Base-by-base conservation (phyloP, 2,329 filamentous ascomycete species). In the Fusarium nygamai region DNA sequence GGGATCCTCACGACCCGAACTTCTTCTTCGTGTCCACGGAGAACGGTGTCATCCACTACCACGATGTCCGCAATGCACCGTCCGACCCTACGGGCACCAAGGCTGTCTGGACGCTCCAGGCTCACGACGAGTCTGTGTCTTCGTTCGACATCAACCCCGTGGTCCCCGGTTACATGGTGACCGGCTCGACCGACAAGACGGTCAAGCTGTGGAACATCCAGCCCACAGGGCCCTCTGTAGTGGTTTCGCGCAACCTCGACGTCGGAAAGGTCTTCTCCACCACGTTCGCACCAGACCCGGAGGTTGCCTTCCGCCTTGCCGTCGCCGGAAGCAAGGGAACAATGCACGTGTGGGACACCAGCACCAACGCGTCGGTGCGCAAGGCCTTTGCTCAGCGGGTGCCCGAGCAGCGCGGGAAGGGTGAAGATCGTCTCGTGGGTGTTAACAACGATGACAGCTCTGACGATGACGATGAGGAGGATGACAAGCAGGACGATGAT, bases 121-220 rank as follows among this genome's bases (percentile, higher is more conserved):
- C 96, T 22, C 96, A 99, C 85, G 95, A 98, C 81, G 92, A 96
- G 83, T 94, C 94, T 7, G 89, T 98, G 50, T 97, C 95, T 14
- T 92, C 94, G 2, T 98, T 99, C 82, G 95, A 98, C 82, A 90
- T 98, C 84, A 98, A 98, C 86, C 88, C 92, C 8, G 86, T 92
- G 57, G 94, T 99, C 68, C 96, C 96, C 3, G 96, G 96, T 48
- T 98, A 94, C 88, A 90, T 99, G 84, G 96, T 91, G 20, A 98
- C 96, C 1, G 96, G 95, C 7, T 98, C 95, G 5, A 95, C 94
- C 20, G 96, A 99, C 86, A 96, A 94, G 86, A 94, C 93, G 11
- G 95, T 98, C 78, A 99, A 99, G 88, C 88, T 99, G 65, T 99
- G 96, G 96, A 98, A 98, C 84, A 91, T 98, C 65, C 89, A 92